phyloP scores from a whole-genome alignment of 768 basidiomycete species.

The Leccinum subgranulosum region DNA sequence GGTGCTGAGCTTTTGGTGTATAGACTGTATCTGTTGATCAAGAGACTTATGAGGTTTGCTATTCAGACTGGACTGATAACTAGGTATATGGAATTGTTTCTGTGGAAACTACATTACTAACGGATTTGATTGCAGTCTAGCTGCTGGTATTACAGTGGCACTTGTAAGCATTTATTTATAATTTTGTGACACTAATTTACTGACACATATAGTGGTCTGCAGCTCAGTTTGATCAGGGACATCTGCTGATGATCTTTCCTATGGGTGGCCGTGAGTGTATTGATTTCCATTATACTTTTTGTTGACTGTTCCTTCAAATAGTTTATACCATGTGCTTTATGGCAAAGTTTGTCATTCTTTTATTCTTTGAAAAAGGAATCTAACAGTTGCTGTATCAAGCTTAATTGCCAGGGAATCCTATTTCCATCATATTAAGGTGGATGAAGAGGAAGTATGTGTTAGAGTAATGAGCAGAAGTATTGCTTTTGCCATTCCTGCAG shows the following conservation, averaged over 20 bases:
- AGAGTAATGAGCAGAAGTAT: not conserved
- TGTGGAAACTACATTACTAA: not conserved
- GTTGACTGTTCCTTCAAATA: not conserved
- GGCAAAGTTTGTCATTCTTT: slow-evolving; percentile 21
- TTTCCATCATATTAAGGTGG: slow-evolving; percentile 1
- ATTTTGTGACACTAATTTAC: not conserved
- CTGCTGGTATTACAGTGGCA: slow-evolving; percentile 5
- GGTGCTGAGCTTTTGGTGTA: not conserved
- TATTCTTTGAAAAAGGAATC: not conserved
- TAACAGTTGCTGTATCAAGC: slow-evolving; percentile 8
- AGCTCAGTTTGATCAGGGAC: slow-evolving; percentile 13
- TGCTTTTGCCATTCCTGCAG: slow-evolving; percentile 4
- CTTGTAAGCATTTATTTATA: slow-evolving; percentile 16
- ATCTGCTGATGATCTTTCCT: slow-evolving; percentile 26
- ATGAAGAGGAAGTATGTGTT: not conserved
- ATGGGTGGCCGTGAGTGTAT: slow-evolving; percentile 21
- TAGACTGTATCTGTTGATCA: slow-evolving; percentile 17
- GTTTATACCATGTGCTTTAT: slow-evolving; percentile 30
- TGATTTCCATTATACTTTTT: not conserved
- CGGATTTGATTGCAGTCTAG: slow-evolving; percentile 8
- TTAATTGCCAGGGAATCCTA: slow-evolving; percentile 30
- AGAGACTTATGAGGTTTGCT: slow-evolving; percentile 15
- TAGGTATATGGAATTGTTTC: slow-evolving; percentile 7
- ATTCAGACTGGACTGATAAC: slow-evolving; percentile 30
- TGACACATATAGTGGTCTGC: slow-evolving; percentile 16